Conservation (phyloP, 306 rosid species). For the Castanea mollissima region DNA sequence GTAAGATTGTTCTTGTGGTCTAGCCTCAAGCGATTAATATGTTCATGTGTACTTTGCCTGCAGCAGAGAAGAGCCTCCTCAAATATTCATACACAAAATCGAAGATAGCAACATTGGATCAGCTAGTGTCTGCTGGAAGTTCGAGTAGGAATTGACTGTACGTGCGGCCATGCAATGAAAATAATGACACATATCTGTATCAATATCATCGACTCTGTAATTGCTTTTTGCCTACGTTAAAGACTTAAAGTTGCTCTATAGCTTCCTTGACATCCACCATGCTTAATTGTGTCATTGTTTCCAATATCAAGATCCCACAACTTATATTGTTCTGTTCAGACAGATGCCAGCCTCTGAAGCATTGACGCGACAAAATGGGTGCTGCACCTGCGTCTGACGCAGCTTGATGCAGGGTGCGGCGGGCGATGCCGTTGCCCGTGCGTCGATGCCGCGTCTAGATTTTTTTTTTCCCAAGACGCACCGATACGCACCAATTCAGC, state of each 20-base stretch:
- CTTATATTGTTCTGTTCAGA: not conserved
- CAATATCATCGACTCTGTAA: not conserved
- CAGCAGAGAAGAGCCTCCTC: too few relatives aligned
- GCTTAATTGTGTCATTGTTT: not conserved
- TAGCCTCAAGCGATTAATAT: too few relatives aligned
- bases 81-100: slow-evolving; percentile 54
- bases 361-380: too few relatives aligned
- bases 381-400: too few relatives aligned
- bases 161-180: slow-evolving; percentile 22
- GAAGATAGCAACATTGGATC: slow-evolving; percentile 32
- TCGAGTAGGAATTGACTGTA: slow-evolving; percentile 30
- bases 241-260: not conserved
- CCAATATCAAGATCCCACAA: not conserved
- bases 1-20: too few relatives aligned
- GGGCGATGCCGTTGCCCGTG: too few relatives aligned
- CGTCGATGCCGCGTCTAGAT: too few relatives aligned
- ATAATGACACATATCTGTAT: slow-evolving; percentile 15
- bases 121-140: slow-evolving; percentile 38
- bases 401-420: too few relatives aligned
- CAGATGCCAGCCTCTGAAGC: not conserved
- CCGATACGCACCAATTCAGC: too few relatives aligned
- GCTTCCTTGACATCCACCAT: not conserved
- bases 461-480: too few relatives aligned
- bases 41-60: too few relatives aligned
- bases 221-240: not conserved